Base-by-base conservation (phyloP, 2,329 filamentous ascomycete genomes). In the Hypoxylon sp. region DNA sequence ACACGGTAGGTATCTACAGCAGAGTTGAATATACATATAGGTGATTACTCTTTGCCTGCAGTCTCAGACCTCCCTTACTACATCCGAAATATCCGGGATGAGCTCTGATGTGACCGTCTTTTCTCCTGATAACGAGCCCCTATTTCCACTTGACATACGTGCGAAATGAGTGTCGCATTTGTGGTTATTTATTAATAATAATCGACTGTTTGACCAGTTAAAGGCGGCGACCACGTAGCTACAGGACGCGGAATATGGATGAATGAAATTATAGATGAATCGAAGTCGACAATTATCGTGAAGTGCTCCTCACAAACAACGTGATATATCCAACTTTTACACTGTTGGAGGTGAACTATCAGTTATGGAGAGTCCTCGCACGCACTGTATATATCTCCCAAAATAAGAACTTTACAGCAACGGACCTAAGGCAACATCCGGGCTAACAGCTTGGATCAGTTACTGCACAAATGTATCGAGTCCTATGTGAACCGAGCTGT, bases 381-480 rank as follows among this genome's bases (percentile, higher is more conserved):
- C 32, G 2, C 13, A 11, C 3, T 1, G n/a, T 37, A 6, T 37
- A n/a, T 37, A 15, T 15, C n/a, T 13, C n/a, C 35, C 15, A 6
- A 15, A 13, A 37, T 37, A 15, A 42, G n/a, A 2, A 19, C 19
- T 42, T 2, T 42, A 39, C 37, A 39, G 37, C 15, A 39, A 39
- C 37, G 15, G 5, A 5, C 15, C 17, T 42, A 42, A 42, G n/a
- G 39, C n/a, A 19, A 7, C 1, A 32, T 32, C 31, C 5, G 31
- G 13, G 10, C 44, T 27, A n/a, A 52, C n/a, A 10, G 29, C 19
- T 52, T 31, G 31, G 32, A 13, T 6, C 52, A 21, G 46, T 62
- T 56, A 35, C 32, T n/a, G 48, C 15, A 35, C 44, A 56, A 32
- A 35, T 10, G 5, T 42, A 46, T 39, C 51, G 15, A 32, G 39